Base-by-base conservation (phyloP, 2,329 filamentous ascomycete species). In the Pseudogymnoascus pannorum region DNA sequence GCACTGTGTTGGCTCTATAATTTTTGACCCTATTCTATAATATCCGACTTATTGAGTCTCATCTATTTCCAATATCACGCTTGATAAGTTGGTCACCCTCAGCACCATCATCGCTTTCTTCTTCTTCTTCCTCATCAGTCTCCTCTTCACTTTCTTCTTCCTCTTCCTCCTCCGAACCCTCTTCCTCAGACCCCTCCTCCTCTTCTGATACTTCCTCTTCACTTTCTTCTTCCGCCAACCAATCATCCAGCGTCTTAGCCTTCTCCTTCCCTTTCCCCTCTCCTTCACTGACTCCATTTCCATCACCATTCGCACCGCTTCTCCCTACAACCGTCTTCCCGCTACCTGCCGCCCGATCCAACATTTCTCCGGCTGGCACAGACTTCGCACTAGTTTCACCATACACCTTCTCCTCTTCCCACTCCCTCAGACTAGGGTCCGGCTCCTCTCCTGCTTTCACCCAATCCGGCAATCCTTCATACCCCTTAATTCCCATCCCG, bases 241-340 rank as follows among this genome's bases (percentile, higher is more conserved):
- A 97, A 72, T 96, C 91, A 76, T 97, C 92, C 64, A 99, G 76
- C 18, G 87, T 91, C 81, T 96, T 96, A 35, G 85, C 84, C 58
- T 70, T 72, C 66, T 71, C 64, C 26, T 68, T 66, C 33, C 62
- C 65, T 60, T 58, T 69, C 59, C 64, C 72, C 33, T 96, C 40
- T 85, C 84, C 59, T 68, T 72, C 66, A 71, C 64, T 26, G 67
- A 66, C 31, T 61, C 64, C 60, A 58, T 69, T 59, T 64, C 72
- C 63, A 58, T 67, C 67, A 0, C 77, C 83, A 69, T 86, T 86
- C 12, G 76, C 73, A 16, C 57, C 36, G 5, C 68, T 76, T 82
- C 38, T 72, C 74, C 7, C 74, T 74, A 58, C 62, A 58, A 40
- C 69, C 63, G 16, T 72, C 71, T 64, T 72, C 60, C 66, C 74